Evolutionary conservation across 768 basidiomycete species (phyloP), one percentile per base, ranked within the genome.

Genomic region (Auriscalpium orientale): DNA sequence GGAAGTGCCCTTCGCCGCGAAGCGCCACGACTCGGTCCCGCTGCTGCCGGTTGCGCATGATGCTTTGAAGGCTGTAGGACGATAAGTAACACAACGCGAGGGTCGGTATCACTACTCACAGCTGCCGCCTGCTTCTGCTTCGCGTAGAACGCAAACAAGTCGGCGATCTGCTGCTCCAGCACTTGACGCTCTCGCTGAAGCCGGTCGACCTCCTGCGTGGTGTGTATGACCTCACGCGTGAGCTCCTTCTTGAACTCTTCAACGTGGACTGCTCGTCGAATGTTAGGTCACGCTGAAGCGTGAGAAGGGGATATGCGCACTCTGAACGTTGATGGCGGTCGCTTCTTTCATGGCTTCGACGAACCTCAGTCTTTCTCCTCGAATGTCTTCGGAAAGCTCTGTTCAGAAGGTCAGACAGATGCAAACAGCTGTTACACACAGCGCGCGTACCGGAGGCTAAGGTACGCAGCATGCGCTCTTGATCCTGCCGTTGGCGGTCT

Each of bases 301-400:
- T 8, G 48, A 37, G 48, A 36, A 9, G 34, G 15, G 18, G 35
- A 44, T 9, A 38, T 8, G 56, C 68, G 60, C 69, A 87, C 89
- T 73, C 67, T 89, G 85, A 2, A 95, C 83, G 60, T 94, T 93
- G 62, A 95, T 89, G 1, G 83, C 82, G 0, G 92, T 95, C 1
- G 91, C 92, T 62, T 92, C 88, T 66, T 89, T 89, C 91, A 94
- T 95, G n/a, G 92, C 91, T 64, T 95, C 92, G 6, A 94, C 89
- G 63, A 95, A 94, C 7, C 89, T 77, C 53, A 94, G 70, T 48
- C 91, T 72, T 70, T 94, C 91, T 1, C 92, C 91, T 52, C 85
- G 84, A 53, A 95, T 93, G 62, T 94, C 92, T 55, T 80, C 78
- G 3, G 85, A 85, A 20, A 95, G 77, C 66, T 91, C 91, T 90